phyloP scores from a whole-genome alignment of 2,329 filamentous ascomycete genomes.

The Tolypocladium amazonense region DNA sequence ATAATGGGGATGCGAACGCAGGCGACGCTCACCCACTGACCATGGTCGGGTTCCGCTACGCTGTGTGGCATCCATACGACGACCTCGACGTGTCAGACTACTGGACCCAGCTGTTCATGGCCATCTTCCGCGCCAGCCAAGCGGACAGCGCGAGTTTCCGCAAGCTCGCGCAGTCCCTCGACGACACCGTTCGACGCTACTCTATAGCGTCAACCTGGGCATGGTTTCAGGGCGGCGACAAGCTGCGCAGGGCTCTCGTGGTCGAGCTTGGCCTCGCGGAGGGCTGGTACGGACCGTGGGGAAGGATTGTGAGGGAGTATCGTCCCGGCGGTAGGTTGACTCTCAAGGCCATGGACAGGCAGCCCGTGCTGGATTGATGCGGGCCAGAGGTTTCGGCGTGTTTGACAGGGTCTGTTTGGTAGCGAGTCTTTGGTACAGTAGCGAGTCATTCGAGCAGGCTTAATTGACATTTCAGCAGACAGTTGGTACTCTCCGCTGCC shows the following conservation, averaged over 20 bases:
- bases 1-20: not conserved
- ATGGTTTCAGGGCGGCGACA: no score
- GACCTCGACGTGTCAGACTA: constrained; percentile 3
- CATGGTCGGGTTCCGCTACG: constrained; percentile 5
- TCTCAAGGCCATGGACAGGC: constrained; percentile 2
- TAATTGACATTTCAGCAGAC: no score
- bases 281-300: constrained; percentile 1
- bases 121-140: not conserved
- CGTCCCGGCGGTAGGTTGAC: not conserved
- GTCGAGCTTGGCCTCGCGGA: not conserved
- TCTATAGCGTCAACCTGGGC: no score
- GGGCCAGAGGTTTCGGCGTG: not conserved
- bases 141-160: not conserved
- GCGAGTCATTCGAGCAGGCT: not conserved
- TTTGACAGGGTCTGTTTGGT: not conserved
- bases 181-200: not conserved
- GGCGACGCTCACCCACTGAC: not conserved
- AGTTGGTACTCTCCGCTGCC: not conserved
- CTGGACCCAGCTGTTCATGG: constrained; percentile 3
- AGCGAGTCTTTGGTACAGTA: no score
- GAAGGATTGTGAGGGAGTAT: constrained; percentile 1
- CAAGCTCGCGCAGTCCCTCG: not conserved
- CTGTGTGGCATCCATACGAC: constrained; percentile 7
- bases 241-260: constrained; percentile 1
- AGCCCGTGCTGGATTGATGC: not conserved